Percentiles rank a stretch among this genome's conserved stretches.
Conservation (phyloP, 106 monocot genomes). For the Allium sativum region DNA sequence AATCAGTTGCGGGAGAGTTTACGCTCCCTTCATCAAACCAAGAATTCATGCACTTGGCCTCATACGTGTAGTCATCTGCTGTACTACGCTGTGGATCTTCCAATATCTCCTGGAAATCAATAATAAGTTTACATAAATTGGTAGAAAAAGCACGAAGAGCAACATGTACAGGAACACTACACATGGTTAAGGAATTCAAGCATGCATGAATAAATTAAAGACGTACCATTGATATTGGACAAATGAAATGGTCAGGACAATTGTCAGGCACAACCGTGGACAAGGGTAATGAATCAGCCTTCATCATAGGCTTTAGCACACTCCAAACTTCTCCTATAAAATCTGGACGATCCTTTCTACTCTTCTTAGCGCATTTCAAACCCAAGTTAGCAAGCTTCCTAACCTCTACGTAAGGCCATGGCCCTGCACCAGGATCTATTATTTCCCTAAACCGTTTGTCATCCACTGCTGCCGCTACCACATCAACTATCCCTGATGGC, state of each 20-base stretch:
- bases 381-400: constrained; percentile 29
- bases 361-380: constrained; percentile 24
- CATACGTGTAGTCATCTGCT: too few species aligned
- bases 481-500: constrained; percentile 22
- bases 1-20: too few species aligned
- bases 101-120: too few species aligned
- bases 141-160: too few species aligned
- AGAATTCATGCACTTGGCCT: too few species aligned
- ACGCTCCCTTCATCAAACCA: too few species aligned
- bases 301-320: constrained; percentile 25
- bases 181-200: too few species aligned
- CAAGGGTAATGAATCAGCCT: constrained; percentile 8
- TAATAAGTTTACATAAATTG: too few species aligned
- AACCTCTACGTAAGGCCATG: constrained; percentile 38
- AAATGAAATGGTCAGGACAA: constrained; percentile 30
- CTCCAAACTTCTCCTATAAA: constrained; percentile 28
- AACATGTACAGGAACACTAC: too few species aligned
- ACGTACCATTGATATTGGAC: constrained; percentile 37
- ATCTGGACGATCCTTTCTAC: constrained; percentile 29
- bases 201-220: neutral
- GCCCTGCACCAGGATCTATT: constrained; percentile 37
- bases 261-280: constrained; percentile 4
- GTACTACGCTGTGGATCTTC: too few species aligned
- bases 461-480: constrained; percentile 33
- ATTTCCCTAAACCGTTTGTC: constrained; percentile 12